Evolutionary conservation across 1,284 basidiomycete genomes (phyloP).

Genomic region (Pseudozyma flocculosa): DNA sequence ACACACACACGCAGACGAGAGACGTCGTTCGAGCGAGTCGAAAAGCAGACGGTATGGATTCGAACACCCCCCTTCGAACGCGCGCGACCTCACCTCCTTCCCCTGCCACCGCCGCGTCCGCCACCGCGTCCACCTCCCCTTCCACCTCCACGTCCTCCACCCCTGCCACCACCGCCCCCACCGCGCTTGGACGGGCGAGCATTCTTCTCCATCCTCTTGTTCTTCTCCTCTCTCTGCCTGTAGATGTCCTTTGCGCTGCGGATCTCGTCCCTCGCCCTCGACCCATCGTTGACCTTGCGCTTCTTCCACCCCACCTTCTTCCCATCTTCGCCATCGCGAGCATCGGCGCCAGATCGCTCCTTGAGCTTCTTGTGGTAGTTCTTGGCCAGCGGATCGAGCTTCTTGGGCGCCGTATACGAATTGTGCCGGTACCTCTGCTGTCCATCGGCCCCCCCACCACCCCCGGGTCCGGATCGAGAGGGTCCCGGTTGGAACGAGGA

Average conservation of each 20-base stretch:
- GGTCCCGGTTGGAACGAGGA: too few species aligned
- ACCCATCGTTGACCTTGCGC: not conserved
- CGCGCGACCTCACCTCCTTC: too few species aligned
- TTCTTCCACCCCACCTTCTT: not conserved
- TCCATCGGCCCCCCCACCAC: constrained; percentile 7
- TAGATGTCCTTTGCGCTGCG: constrained; percentile 47
- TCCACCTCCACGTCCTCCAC: not conserved
- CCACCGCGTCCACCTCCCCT: too few species aligned
- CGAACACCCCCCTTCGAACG: too few species aligned
- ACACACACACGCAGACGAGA: too few species aligned
- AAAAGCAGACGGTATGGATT: too few species aligned
- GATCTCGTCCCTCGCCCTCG: constrained; percentile 36
- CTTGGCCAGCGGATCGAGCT: constrained; percentile 17
- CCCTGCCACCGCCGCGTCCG: too few species aligned
- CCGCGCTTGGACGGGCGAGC: constrained; percentile 40
- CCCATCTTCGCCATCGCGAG: not conserved
- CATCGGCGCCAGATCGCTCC: constrained; percentile 2
- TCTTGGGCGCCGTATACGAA: constrained; percentile 39
- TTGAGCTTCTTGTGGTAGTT: constrained; percentile 34
- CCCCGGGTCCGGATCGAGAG: constrained; percentile 8
- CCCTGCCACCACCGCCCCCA: not conserved
- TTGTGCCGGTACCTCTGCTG: constrained; percentile 39
- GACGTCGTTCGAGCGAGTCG: too few species aligned
- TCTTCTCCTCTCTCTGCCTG: constrained; percentile 38
- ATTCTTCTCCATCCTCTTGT: constrained; percentile 50